Base-by-base conservation (phyloP, 2,329 filamentous ascomycete genomes). In the Pseudogymnoascus sp. region DNA sequence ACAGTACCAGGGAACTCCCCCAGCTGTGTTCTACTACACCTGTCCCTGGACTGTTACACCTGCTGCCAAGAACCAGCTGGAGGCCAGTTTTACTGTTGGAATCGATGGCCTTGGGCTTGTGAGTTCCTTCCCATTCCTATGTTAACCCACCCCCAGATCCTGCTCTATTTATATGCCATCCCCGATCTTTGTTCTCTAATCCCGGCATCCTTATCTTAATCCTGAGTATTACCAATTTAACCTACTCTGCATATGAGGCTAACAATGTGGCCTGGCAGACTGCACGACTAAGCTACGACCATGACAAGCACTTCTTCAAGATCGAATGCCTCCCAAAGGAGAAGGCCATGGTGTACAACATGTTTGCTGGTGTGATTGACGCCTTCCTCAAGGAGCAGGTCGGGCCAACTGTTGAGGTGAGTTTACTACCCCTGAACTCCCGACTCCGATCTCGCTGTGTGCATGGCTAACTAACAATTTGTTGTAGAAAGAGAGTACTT, bases 221-320 rank as follows among this genome's bases (percentile, higher is more conserved):
- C 5, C 15, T n/a, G 50, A 17, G 50, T 4, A 19, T 13, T n/a
- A 2, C 50, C 15, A 4, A 9, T 53, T 31, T 31, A 53, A 7
- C 50, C 50, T 17, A 13, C 15, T n/a, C 7, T 26, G 44, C 44
- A 26, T 56, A 33, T 33, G 17, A 33, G 29, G 13, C 50, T 56
- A 56, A 56, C 29, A 7, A 21, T 19, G 29, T 2, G 50, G 4
- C 50, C 7, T 33, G 4, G 19, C 11, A 56, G 50, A 21, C 26
- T 33, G 29, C 50, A 13, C 50, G 26, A 21, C 50, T 56, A 1
- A 56, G 50, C 29, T 56, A 56, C n/a, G 29, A 56, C 29, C 50
- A 56, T 56, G 50, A 56, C 17, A 56, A 56, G n/a, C 50, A 56
- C 29, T 19, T 56, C 17, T 56, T 56, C 29, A 56, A 56, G 50